These are phyloP conservation scores for Delphinella strobiligena DNA, from an alignment of 2,329 filamentous ascomycete genomes.

Conservation along the genomic window DNA sequence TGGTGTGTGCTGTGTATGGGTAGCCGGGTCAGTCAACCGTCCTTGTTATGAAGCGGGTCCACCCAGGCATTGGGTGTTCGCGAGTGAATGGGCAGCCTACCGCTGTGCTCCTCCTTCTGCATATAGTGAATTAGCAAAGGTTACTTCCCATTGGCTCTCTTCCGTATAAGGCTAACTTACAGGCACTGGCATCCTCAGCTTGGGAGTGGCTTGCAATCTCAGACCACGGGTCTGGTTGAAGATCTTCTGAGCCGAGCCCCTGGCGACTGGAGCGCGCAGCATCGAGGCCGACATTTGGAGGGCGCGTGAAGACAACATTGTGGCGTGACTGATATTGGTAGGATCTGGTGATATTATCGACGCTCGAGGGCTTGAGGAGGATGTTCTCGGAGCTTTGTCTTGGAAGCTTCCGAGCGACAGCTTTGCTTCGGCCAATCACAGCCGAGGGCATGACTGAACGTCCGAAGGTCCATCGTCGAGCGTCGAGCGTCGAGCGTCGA, in stretches of 20 bases:
- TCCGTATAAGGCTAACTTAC: conserved; percentile 19
- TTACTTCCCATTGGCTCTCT: too few species aligned
- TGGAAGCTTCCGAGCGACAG: too few species aligned
- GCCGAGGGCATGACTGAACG: too few species aligned
- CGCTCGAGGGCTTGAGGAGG: too few species aligned
- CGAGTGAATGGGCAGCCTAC: conserved; percentile 30
- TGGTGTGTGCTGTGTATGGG: conserved; percentile 64
- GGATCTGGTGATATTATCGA: background rate
- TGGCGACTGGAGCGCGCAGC: conserved; percentile 20
- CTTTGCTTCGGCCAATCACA: too few species aligned
- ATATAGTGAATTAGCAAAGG: conserved; percentile 4
- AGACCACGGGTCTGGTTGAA: conserved; percentile 21
- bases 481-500: too few species aligned
- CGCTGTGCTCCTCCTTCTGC: conserved; percentile 53
- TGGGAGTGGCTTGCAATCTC: conserved; percentile 15
- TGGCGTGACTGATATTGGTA: conserved; percentile 7
- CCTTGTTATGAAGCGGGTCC: background rate
- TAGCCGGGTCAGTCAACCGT: conserved; percentile 1
- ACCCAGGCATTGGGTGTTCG: too few species aligned
- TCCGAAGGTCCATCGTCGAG: too few species aligned
- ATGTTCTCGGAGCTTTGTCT: too few species aligned
- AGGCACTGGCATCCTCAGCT: conserved; percentile 20
- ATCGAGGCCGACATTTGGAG: conserved; percentile 22
- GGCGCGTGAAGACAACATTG: conserved; percentile 25
- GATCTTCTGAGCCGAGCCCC: conserved; percentile 8